Evolutionary conservation across 306 rosid genomes (phyloP).

Genomic region (Prunus persica): DNA sequence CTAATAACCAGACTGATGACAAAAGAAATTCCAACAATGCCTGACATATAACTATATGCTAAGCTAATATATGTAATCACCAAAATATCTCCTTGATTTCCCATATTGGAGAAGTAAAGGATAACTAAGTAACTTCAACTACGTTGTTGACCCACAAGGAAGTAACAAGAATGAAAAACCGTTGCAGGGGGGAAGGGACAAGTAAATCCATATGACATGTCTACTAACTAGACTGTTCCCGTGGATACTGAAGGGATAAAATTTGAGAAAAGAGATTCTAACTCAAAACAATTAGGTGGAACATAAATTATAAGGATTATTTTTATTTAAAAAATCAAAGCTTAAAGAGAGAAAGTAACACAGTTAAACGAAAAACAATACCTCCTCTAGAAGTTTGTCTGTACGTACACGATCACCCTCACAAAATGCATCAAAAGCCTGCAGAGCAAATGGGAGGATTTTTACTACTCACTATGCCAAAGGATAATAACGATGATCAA

Average conservation of each 20-base stretch:
- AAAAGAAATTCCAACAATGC: not conserved
- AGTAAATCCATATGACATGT: not conserved
- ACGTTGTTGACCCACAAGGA: not conserved
- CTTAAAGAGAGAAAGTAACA: not conserved
- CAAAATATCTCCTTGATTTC: not conserved
- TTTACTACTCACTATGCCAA: not conserved
- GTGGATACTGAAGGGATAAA: not conserved
- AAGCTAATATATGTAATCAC: not conserved
- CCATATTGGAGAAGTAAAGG: not conserved
- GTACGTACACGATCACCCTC: constrained; percentile 29
- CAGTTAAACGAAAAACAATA: not conserved
- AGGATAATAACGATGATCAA: not conserved
- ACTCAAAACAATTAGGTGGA: not conserved
- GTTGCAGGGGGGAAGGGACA: not conserved
- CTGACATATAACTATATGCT: not conserved
- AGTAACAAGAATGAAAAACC: not conserved
- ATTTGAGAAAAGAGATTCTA: not conserved
- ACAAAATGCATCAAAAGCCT: constrained; percentile 41
- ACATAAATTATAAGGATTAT: not conserved
- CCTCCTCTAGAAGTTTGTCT: constrained; percentile 30
- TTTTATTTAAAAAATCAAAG: not conserved
- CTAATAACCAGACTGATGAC: not conserved
- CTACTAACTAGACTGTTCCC: not conserved
- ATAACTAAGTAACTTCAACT: not conserved
- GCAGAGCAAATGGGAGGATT: constrained; percentile 11